A percentile compares a stretch with the other conserved stretches of the same genome.
Evolutionary conservation across 2,329 filamentous ascomycete species (phyloP).

Genomic region (Alternaria dauci): DNA sequence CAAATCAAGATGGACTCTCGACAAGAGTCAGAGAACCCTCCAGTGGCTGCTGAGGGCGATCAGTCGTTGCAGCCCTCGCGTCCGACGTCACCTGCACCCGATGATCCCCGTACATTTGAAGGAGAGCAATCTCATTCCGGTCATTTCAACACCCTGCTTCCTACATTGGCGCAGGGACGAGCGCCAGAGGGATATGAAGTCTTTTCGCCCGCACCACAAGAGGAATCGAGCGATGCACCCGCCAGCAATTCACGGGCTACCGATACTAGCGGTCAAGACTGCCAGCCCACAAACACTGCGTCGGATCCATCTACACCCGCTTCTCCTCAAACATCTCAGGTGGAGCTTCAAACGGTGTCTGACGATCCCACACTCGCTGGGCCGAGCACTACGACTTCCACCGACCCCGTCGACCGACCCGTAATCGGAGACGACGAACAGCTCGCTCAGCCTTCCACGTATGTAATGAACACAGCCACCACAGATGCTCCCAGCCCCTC

Average conservation of each 20-base stretch:
- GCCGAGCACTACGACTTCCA: not conserved
- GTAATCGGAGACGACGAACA: not conserved
- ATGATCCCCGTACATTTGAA: not conserved
- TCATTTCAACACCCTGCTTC: not conserved
- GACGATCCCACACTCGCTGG: not conserved
- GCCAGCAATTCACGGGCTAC: not conserved
- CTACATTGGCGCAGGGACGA: not conserved
- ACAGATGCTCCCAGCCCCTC: not conserved
- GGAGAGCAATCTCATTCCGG: not conserved
- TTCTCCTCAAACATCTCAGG: fast-evolving
- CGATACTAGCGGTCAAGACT: not conserved
- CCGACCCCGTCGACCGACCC: not conserved
- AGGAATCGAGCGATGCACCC: not conserved
- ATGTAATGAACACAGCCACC: fast-evolving
- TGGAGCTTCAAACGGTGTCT: not conserved
- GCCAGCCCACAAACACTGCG: too few relatives aligned
- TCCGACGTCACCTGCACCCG: not conserved
- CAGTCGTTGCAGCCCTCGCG: not conserved
- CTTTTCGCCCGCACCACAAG: not conserved
- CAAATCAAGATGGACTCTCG: not conserved
- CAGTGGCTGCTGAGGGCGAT: not conserved
- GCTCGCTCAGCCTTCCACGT: not conserved
- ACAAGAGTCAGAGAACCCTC: not conserved
- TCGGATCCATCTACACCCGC: not conserved
- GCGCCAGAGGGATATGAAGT: not conserved